A percentile compares a stretch with the other conserved stretches of the same genome.
phyloP scores from a whole-genome alignment of 2,329 filamentous ascomycete genomes.

The Xylariaceae sp. region DNA sequence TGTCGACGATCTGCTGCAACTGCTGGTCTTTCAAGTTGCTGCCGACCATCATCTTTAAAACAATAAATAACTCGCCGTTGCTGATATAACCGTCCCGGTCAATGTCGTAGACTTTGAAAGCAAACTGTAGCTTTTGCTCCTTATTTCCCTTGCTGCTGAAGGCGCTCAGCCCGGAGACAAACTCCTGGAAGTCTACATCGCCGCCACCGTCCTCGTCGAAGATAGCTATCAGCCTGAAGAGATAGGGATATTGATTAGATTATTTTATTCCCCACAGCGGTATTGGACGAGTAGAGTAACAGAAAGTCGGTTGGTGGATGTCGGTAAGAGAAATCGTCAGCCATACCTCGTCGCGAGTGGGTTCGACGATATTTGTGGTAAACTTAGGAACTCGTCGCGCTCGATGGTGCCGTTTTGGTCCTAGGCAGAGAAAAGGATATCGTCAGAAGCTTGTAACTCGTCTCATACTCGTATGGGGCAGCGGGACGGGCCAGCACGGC shows the following conservation, averaged over 20 bases:
- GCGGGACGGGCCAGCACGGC: background rate
- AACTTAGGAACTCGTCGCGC: constrained; percentile 93
- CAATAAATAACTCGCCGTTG: constrained; percentile 98
- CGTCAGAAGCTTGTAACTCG: constrained; percentile 8
- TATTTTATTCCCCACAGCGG: background rate
- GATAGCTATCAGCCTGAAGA: constrained; percentile 86
- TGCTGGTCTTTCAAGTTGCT: constrained; percentile 99
- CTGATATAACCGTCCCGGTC: constrained; percentile 97
- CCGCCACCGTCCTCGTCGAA: constrained; percentile 98
- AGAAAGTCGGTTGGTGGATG: background rate
- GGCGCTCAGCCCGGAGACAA: constrained; percentile 88
- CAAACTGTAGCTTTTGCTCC: constrained; percentile 95
- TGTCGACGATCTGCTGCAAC: constrained; percentile 98
- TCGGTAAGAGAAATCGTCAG: background rate
- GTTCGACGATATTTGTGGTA: constrained; percentile 96
- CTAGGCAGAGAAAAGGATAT: constrained; percentile 39
- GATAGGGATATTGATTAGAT: constrained; percentile 1
- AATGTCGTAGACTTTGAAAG: constrained; percentile 99
- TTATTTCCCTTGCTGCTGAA: constrained; percentile 99
- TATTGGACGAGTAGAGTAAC: background rate
- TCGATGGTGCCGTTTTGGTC: constrained; percentile 98
- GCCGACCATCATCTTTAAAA: constrained; percentile 99
- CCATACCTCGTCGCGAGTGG: constrained; percentile 84
- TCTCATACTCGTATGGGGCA: background rate
- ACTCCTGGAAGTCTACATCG: constrained; percentile 98